Base-by-base conservation (phyloP, 2,329 filamentous ascomycete species). In the Pseudofabraea citricarpa region DNA sequence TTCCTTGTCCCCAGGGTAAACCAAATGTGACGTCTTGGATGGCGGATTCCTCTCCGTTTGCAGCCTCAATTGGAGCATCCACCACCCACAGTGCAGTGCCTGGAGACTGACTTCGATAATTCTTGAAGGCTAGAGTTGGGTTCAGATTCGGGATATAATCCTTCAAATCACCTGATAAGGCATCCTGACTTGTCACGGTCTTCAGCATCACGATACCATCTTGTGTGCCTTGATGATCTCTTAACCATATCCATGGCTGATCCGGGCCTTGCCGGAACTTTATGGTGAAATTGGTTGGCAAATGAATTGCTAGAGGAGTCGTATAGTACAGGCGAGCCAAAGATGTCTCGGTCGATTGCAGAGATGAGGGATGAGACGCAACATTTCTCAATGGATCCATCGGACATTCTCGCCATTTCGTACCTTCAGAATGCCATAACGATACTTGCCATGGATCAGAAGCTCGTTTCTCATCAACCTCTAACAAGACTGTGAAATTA, bases 61-160 rank as follows among this genome's bases (percentile, higher is more conserved):
- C 79, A 4, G 76, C 67, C 26, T 67, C 62, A 2, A 87, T 73
- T 0, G 68, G 63, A 10, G 74, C 68, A 20, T 77, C 72, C 16
- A 90, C 63, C n/a, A 74, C 75, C 83, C 87, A 91, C 0, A 91
- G 66, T n/a, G 72, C 68, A 1, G 85, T 87, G 16, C 77, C 68
- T 3, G 83, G 81, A 2, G 81, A 81, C 48, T 90, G 83, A 48
- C 83, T 87, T 46, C 70, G 62, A 40, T 75, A 71, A 15, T 72
- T 66, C 23, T 70, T 66, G 26, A 84, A 67, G 7, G 62, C 65
- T 48, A 88, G 71, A 4, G 72, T 72, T 1, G 73, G 60, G 48
- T 81, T 79, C 2, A 87, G 63, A 15, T 68, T 71, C 15, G 69
- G 62, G 44, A 91, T 74, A 36, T 85, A 73, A 13, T 72, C 65